Percentiles rank a stretch among this genome's conserved stretches.
Conservation (phyloP, 345 rosid species). For the Euphorbia lathyris region DNA sequence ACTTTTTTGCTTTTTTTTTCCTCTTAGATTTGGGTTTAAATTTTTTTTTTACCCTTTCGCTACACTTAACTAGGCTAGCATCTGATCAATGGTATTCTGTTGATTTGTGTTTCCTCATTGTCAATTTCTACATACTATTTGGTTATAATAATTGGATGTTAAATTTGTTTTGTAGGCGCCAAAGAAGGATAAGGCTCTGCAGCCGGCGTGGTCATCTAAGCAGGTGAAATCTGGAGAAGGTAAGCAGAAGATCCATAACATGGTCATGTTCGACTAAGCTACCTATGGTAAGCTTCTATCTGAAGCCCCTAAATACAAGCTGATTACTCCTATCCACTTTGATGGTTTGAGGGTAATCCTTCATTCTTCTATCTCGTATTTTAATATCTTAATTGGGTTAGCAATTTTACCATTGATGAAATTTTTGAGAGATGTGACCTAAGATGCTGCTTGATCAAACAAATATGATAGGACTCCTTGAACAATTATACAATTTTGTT, state of each 20-base stretch:
- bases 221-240: constrained; percentile 57
- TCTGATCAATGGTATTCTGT: too few relatives aligned
- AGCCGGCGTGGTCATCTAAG: constrained; percentile 50
- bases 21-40: too few relatives aligned
- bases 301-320: constrained; percentile 34
- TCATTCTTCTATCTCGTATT: not conserved
- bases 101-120: not conserved
- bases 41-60: too few relatives aligned
- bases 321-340: constrained; percentile 29
- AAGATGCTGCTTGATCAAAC: not conserved
- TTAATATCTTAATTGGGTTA: too few relatives aligned
- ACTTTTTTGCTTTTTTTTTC: too few relatives aligned
- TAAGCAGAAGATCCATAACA: constrained; percentile 43
- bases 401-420: not conserved
- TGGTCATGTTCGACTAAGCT: constrained; percentile 30
- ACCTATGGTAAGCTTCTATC: constrained; percentile 30
- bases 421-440: not conserved
- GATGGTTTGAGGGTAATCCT: constrained; percentile 26
- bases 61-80: too few relatives aligned
- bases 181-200: constrained; percentile 52
- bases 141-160: not conserved
- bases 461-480: too few relatives aligned
- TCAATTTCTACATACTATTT: too few relatives aligned
- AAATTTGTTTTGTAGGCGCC: constrained; percentile 34
- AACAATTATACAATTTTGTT: too few relatives aligned